A percentile compares a stretch with the other conserved stretches of the same genome.
phyloP scores from a whole-genome alignment of 192 early-diverging fungal genomes.

The Diversispora eburnea region DNA sequence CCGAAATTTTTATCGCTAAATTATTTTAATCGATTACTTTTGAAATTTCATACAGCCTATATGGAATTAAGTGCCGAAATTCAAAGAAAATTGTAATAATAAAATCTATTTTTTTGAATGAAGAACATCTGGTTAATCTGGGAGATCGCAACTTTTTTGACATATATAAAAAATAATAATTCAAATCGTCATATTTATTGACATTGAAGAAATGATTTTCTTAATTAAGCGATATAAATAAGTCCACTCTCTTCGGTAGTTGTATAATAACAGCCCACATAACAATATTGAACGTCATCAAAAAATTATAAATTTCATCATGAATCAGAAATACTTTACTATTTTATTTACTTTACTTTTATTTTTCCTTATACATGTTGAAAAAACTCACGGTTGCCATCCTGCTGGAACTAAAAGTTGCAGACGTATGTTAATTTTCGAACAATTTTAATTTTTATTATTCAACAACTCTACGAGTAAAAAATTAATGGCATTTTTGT shows the following conservation, averaged over 20 bases:
- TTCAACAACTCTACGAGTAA: too few relatives aligned
- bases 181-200: too few relatives aligned
- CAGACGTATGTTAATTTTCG: background rate
- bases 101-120: too few relatives aligned
- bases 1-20: too few relatives aligned
- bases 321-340: conserved; percentile 8
- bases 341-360: background rate
- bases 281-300: background rate
- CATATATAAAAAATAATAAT: too few relatives aligned
- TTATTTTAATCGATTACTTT: too few relatives aligned
- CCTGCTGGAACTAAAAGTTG: background rate
- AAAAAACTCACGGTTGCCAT: background rate
- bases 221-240: background rate
- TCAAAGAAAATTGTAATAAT: too few relatives aligned
- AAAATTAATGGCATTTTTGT: too few relatives aligned
- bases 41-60: too few relatives aligned
- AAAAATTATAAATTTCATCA: background rate
- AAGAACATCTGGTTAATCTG: too few relatives aligned
- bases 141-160: too few relatives aligned
- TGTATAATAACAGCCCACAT: background rate
- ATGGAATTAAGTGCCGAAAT: too few relatives aligned
- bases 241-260: background rate
- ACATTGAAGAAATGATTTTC: background rate
- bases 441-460: background rate
- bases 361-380: background rate